Conservation (phyloP, 208 protist species). For the Novymonas esmeraldas region DNA sequence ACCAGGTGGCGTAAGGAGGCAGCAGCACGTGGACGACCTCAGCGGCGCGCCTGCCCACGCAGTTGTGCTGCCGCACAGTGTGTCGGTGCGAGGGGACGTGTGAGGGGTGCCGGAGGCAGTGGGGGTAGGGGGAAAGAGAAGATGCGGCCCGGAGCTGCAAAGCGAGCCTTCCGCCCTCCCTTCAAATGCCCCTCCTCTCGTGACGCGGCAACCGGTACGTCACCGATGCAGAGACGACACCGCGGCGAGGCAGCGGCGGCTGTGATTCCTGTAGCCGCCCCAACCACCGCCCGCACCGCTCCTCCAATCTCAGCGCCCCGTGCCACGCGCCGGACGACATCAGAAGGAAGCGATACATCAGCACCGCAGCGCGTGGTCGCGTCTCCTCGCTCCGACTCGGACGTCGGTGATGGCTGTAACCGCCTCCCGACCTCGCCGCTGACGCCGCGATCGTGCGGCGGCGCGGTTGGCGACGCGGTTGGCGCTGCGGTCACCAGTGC, state of each 20-base stretch:
- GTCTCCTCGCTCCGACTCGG: not conserved
- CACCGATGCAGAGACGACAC: not conserved
- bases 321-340: not conserved
- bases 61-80: too few species aligned
- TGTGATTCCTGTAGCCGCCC: too few species aligned
- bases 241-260: not conserved
- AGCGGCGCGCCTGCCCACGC: too few species aligned
- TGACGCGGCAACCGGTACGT: not conserved
- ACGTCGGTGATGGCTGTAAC: not conserved
- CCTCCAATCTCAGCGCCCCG: not conserved
- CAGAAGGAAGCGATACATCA: not conserved
- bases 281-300: not conserved
- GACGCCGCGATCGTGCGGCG: not conserved
- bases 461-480: not conserved
- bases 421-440: not conserved
- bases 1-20: too few species aligned
- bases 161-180: conserved; percentile 16
- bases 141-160: not conserved
- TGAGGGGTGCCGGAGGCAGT: not conserved
- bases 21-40: too few species aligned
- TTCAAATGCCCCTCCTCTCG: conserved; percentile 9
- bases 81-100: too few species aligned
- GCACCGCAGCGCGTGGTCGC: not conserved
- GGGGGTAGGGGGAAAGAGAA: not conserved
- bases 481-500: not conserved